Evolutionary conservation across 2,329 filamentous ascomycete species (phyloP).

Genomic region (Pseudophaeomoniella oleicola): DNA sequence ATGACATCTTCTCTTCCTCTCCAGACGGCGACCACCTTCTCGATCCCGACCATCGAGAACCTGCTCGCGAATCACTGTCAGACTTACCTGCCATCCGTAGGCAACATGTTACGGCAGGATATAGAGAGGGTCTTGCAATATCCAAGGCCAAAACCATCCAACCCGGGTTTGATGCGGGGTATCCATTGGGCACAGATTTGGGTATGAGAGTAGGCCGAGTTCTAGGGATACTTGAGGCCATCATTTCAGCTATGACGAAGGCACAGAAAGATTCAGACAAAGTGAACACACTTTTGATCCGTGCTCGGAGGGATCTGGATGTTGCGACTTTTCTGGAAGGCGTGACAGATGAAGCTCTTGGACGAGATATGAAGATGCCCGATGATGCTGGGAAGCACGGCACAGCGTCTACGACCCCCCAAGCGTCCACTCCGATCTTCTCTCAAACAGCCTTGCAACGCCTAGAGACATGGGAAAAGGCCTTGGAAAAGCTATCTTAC

Average conservation of each 20-base stretch:
- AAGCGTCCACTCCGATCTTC: background rate
- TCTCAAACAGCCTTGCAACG: background rate
- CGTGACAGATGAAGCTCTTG: slow-evolving; percentile 9
- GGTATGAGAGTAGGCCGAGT: slow-evolving; percentile 61
- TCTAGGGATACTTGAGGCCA: slow-evolving; percentile 62
- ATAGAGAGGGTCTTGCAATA: slow-evolving; percentile 69
- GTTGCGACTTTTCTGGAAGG: slow-evolving; percentile 8
- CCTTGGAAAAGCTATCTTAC: background rate
- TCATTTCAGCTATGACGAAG: slow-evolving; percentile 28
- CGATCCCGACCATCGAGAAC: background rate
- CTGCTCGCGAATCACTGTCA: slow-evolving; percentile 24
- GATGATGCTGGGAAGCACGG: no score
- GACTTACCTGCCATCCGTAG: slow-evolving; percentile 62
- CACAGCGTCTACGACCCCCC: background rate
- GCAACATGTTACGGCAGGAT: slow-evolving; percentile 71
- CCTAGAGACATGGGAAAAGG: background rate
- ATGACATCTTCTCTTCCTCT: background rate
- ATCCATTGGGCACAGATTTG: slow-evolving; percentile 65
- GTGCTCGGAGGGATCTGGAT: slow-evolving; percentile 8
- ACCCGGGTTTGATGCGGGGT: slow-evolving; percentile 82
- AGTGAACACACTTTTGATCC: slow-evolving; percentile 4
- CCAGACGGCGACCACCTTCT: background rate
- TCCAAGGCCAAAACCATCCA: slow-evolving; percentile 70
- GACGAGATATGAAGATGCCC: slow-evolving; percentile 1
- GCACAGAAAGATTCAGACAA: background rate